Conservation (phyloP, 2,329 filamentous ascomycete species). For the Phaeosphaeria sp. region DNA sequence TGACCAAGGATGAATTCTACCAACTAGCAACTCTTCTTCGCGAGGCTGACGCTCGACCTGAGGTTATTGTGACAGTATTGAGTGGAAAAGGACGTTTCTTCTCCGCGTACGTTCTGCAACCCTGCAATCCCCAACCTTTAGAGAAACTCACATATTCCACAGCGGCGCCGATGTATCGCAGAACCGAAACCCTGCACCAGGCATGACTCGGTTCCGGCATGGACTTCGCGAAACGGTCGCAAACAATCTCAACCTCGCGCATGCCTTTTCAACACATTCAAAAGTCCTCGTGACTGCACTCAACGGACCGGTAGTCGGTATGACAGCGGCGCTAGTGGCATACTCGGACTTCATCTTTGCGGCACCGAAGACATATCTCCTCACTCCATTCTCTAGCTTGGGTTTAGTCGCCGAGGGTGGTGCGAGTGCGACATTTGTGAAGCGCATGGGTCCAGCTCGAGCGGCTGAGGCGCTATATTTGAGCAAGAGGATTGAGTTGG, state of each 20-base stretch:
- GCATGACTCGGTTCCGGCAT: background rate
- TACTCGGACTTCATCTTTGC: conserved; percentile 68
- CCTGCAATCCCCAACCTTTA: background rate
- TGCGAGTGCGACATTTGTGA: conserved; percentile 75
- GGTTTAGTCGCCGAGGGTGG: conserved; percentile 88
- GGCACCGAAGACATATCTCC: conserved; percentile 76
- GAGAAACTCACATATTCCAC: conserved; percentile 1
- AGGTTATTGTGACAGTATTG: conserved; percentile 3
- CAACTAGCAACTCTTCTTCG: conserved; percentile 6
- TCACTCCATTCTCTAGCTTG: conserved; percentile 86
- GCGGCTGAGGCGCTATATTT: conserved; percentile 90
- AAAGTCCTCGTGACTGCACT: conserved; percentile 7
- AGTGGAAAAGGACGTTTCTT: conserved; percentile 7
- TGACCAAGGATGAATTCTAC: conserved; percentile 2
- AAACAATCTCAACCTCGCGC: conserved; percentile 6
- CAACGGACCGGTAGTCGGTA: conserved; percentile 7
- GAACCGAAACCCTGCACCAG: conserved; percentile 25
- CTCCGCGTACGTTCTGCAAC: conserved; percentile 3
- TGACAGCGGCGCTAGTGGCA: conserved; percentile 6
- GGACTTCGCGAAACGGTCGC: conserved; percentile 1
- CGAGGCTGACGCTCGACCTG: conserved; percentile 1
- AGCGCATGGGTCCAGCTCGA: conserved; percentile 75
- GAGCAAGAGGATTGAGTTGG: conserved; percentile 74
- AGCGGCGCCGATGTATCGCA: conserved; percentile 76
- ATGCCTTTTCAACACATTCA: conserved; percentile 7